Conservation (phyloP, 2,329 filamentous ascomycete genomes). For the Aspergillus glaucus region DNA sequence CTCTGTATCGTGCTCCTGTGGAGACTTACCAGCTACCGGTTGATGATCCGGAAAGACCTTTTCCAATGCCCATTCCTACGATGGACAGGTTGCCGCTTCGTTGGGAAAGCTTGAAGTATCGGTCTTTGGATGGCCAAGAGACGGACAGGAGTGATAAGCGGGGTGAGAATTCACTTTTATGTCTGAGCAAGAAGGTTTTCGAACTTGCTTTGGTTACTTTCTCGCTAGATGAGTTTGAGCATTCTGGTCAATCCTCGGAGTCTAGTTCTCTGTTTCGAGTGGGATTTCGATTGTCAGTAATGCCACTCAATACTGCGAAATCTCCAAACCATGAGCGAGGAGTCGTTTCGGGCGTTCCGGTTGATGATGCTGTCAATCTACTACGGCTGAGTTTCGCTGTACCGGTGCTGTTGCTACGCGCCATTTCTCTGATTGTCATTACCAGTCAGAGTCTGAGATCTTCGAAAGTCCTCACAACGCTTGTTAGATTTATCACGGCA, state of each 20-base stretch:
- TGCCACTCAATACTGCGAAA: neutral
- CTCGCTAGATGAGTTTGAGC: neutral
- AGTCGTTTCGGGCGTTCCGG: neutral
- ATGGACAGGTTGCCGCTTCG: slow-evolving; percentile 10
- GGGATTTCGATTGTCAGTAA: neutral
- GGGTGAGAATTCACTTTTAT: neutral
- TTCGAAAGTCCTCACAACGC: neutral
- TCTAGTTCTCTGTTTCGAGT: neutral
- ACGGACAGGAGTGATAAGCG: neutral
- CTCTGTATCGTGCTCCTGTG: slow-evolving; percentile 1
- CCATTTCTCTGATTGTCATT: neutral
- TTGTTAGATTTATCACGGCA: neutral
- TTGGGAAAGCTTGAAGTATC: neutral
- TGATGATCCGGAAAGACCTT: slow-evolving; percentile 8
- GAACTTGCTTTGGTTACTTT: neutral
- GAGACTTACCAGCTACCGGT: neutral
- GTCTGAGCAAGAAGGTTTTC: neutral
- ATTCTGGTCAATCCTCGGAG: neutral
- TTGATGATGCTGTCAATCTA: neutral
- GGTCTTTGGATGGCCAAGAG: neutral
- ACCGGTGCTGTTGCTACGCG: neutral
- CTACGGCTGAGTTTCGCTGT: slow-evolving; percentile 2
- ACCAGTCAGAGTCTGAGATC: neutral
- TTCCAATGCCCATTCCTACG: slow-evolving; percentile 10
- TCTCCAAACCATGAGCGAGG: neutral